Percentiles rank a stretch among this genome's conserved stretches.
phyloP scores from a whole-genome alignment of 805 yeast genomes.

The Candida alai region DNA sequence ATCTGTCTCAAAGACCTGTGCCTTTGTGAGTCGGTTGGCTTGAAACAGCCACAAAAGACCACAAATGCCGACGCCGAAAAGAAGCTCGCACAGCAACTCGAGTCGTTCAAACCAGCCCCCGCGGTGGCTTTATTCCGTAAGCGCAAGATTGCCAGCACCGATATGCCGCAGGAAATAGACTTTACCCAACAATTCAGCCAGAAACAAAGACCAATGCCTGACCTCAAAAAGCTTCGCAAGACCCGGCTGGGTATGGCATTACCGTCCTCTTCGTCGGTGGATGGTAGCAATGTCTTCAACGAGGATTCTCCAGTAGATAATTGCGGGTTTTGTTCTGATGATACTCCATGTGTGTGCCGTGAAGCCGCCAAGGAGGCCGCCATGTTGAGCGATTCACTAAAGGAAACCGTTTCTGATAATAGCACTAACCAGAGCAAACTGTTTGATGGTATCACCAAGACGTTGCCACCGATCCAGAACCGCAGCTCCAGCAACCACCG shows the following conservation, averaged over 20 bases:
- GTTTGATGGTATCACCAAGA: slow-evolving; percentile 20
- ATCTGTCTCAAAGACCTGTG: slow-evolving; percentile 69
- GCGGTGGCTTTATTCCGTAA: slow-evolving; percentile 57
- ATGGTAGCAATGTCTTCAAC: slow-evolving; percentile 23
- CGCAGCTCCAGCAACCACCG: slow-evolving; percentile 21
- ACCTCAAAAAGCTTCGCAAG: slow-evolving; percentile 27
- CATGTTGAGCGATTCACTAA: slow-evolving; percentile 25
- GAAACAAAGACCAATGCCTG: slow-evolving; percentile 33
- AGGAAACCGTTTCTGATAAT: slow-evolving; percentile 9
- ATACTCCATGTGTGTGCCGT: slow-evolving; percentile 87
- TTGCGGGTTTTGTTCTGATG: slow-evolving; percentile 93
- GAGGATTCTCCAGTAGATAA: slow-evolving; percentile 58
- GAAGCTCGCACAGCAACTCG: slow-evolving; percentile 30
- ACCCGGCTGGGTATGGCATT: background rate
- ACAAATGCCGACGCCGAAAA: slow-evolving; percentile 10
- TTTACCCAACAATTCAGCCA: slow-evolving; percentile 46
- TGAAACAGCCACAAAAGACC: slow-evolving; percentile 21
- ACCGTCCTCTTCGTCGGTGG: background rate
- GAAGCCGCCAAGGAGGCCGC: slow-evolving; percentile 63
- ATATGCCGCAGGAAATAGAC: slow-evolving; percentile 43
- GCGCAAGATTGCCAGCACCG: slow-evolving; percentile 12
- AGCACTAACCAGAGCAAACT: slow-evolving; percentile 28
- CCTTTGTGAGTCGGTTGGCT: slow-evolving; percentile 54
- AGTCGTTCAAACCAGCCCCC: slow-evolving; percentile 53
- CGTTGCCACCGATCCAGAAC: slow-evolving; percentile 41